These are phyloP conservation scores for Cyberlindnera veronae DNA, from an alignment of 805 yeast genomes.

Conservation along the genomic window DNA sequence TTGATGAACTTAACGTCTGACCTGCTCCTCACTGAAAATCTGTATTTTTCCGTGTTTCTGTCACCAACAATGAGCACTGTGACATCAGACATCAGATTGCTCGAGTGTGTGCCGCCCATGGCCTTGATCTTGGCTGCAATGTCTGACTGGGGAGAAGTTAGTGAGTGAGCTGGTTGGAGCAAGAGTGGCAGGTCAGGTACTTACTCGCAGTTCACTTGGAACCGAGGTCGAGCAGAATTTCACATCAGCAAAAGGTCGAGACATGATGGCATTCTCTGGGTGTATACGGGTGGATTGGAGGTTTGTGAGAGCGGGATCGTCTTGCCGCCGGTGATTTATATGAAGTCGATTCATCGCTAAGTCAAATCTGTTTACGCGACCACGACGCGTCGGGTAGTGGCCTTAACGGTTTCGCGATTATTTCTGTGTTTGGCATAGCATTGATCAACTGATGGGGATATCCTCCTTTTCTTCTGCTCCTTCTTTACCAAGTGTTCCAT, in stretches of 20 bases:
- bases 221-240: slow-evolving; percentile 29
- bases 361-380: no score
- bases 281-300: not conserved
- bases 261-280: slow-evolving; percentile 10
- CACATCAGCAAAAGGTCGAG: slow-evolving; percentile 20
- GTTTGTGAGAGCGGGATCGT: not conserved
- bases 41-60: slow-evolving; percentile 52
- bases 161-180: not conserved
- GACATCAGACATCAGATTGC: slow-evolving; percentile 59
- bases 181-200: not conserved
- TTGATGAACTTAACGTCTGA: slow-evolving; percentile 55
- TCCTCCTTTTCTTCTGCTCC: no score
- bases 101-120: slow-evolving; percentile 58
- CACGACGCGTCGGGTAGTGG: no score
- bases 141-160: slow-evolving; percentile 24
- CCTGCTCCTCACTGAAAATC: slow-evolving; percentile 46
- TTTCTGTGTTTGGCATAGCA: not conserved
- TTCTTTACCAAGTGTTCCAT: no score
- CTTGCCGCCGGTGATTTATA: no score
- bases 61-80: slow-evolving; percentile 58
- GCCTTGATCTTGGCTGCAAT: slow-evolving; percentile 43
- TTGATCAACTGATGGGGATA: no score
- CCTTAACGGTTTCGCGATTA: no score
- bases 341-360: not conserved
- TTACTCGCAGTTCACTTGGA: slow-evolving; percentile 19